phyloP scores from a whole-genome alignment of 306 rosid species.

The Dryas drummondii region DNA sequence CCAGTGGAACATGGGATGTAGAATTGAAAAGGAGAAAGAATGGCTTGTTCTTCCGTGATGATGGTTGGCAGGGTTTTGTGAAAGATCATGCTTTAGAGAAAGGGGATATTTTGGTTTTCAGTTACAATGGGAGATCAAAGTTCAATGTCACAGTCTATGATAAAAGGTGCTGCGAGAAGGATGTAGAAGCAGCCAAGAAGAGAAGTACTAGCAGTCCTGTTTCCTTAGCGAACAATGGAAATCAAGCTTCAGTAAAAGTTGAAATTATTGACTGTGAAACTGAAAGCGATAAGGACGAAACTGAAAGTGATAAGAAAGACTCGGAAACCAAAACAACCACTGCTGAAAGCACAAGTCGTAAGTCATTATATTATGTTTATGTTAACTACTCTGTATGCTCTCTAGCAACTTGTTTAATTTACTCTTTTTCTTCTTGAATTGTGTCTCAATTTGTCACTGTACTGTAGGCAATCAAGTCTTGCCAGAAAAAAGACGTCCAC shows the following conservation, averaged over 20 bases:
- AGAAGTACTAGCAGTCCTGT: background rate
- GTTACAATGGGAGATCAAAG: constrained; percentile 55
- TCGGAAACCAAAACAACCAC: background rate
- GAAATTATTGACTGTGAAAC: background rate
- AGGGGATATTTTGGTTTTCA: constrained; percentile 76
- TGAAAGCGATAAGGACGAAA: background rate
- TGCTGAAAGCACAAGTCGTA: background rate
- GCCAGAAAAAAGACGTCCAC: background rate
- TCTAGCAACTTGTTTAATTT: background rate
- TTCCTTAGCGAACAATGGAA: background rate
- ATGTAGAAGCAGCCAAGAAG: background rate
- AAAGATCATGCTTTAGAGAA: constrained; percentile 57
- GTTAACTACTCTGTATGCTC: background rate
- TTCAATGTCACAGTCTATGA: constrained; percentile 51
- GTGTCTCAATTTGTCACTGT: background rate
- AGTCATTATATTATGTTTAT: background rate
- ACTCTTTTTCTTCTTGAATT: background rate
- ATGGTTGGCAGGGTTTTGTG: constrained; percentile 75
- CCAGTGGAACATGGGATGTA: constrained; percentile 67
- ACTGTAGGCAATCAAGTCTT: background rate
- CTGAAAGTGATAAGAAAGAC: no score
- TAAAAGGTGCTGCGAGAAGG: background rate
- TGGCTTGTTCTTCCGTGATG: constrained; percentile 48
- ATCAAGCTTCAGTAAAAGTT: background rate
- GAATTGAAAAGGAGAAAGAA: constrained; percentile 51